phyloP scores from a whole-genome alignment of 768 basidiomycete genomes.

The Mycena chlorophos region DNA sequence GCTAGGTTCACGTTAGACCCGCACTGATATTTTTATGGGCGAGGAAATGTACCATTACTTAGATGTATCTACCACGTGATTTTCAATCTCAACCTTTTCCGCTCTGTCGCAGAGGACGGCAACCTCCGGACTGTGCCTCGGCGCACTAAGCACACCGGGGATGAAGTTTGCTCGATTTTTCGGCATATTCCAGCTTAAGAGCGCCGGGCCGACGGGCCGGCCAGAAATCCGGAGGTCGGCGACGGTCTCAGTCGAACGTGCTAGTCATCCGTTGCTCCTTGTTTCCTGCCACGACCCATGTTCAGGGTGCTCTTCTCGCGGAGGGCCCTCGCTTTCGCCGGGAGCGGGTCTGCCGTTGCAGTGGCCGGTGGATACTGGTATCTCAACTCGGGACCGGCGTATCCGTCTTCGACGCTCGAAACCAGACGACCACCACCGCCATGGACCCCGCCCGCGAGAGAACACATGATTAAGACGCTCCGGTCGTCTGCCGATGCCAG shows the following conservation, averaged over 20 bases:
- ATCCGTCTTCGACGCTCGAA: constrained; percentile 62
- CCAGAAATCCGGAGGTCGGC: too few relatives aligned
- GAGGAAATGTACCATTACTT: too few relatives aligned
- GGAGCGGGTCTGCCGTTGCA: constrained; percentile 53
- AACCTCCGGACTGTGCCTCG: too few relatives aligned
- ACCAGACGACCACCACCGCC: constrained; percentile 72
- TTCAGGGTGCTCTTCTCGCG: constrained; percentile 51
- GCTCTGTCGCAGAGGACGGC: too few relatives aligned
- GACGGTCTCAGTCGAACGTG: background rate
- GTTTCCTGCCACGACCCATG: constrained; percentile 31
- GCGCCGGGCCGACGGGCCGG: too few relatives aligned
- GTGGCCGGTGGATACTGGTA: constrained; percentile 67
- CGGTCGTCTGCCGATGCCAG: constrained; percentile 48
- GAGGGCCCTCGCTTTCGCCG: constrained; percentile 51
- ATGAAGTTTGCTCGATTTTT: too few relatives aligned
- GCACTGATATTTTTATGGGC: too few relatives aligned
- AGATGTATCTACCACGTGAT: too few relatives aligned
- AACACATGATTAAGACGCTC: constrained; percentile 64
- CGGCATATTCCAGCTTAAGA: too few relatives aligned
- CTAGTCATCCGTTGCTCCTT: background rate
- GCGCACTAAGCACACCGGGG: too few relatives aligned
- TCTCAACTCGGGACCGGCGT: constrained; percentile 71
- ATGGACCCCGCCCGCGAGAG: constrained; percentile 75
- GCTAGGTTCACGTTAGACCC: constrained; percentile 31
- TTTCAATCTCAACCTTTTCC: too few relatives aligned